Conservation (phyloP, 345 rosid genomes). For the Eucalyptus dawsonii region DNA sequence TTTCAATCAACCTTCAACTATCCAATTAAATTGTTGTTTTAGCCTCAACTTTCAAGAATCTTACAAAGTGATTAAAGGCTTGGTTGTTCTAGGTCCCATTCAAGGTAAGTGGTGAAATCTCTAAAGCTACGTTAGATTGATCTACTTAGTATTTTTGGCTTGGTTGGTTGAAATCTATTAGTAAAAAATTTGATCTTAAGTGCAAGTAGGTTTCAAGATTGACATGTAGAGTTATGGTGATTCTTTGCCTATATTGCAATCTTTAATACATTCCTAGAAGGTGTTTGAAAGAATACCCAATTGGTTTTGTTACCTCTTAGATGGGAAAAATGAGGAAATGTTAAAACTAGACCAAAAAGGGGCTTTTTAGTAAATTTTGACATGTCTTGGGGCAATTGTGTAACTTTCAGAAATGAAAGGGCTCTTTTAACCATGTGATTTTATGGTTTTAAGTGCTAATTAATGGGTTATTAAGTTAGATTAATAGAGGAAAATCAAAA, state of each 20-base stretch:
- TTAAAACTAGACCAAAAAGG: not conserved
- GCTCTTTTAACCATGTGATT: not conserved
- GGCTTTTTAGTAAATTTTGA: not conserved
- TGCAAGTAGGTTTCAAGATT: not conserved
- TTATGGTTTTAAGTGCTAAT: no score
- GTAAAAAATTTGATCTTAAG: not conserved
- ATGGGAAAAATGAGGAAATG: not conserved
- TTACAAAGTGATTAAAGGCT: no score
- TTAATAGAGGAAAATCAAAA: not conserved
- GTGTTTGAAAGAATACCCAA: not conserved
- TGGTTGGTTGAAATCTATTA: not conserved
- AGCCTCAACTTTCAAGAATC: not conserved
- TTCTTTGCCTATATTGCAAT: not conserved
- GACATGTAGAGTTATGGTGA: not conserved
- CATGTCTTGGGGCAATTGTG: not conserved
- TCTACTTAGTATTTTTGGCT: not conserved
- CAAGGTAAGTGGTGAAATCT: not conserved
- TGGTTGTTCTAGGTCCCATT: not conserved
- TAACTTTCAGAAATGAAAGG: no score
- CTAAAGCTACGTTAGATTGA: not conserved
- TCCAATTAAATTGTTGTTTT: not conserved
- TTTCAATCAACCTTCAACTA: not conserved
- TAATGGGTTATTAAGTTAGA: not conserved
- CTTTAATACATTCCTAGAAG: not conserved
- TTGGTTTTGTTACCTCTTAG: not conserved